Conservation (phyloP, 108 stramenopile species). For the Cyclotella distinguenda region DNA sequence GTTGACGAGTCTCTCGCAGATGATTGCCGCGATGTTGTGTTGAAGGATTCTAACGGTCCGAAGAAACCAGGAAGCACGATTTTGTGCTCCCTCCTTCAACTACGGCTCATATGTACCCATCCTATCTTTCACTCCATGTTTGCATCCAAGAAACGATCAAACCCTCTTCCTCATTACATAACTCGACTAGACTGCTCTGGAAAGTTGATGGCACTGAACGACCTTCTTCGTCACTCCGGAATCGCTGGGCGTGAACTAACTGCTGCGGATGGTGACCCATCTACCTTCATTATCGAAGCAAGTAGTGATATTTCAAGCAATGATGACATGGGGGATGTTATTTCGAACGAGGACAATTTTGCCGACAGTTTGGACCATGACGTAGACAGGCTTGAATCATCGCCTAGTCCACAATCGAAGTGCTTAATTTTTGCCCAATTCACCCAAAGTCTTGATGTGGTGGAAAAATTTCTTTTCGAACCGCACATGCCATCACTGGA, state of each 20-base stretch:
- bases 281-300: slow-evolving; percentile 51
- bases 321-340: slow-evolving; percentile 13
- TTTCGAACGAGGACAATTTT: background rate
- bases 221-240: slow-evolving; percentile 72
- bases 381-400: background rate
- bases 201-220: slow-evolving; percentile 77
- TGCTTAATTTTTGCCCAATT: slow-evolving; percentile 90
- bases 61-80: slow-evolving; percentile 48
- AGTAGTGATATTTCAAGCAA: slow-evolving; percentile 14
- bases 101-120: slow-evolving; percentile 87
- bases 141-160: slow-evolving; percentile 70
- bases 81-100: slow-evolving; percentile 70
- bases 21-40: slow-evolving; percentile 3
- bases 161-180: slow-evolving; percentile 30
- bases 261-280: slow-evolving; percentile 81
- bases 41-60: slow-evolving; percentile 1
- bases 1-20: slow-evolving; percentile 18
- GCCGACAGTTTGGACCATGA: background rate
- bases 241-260: slow-evolving; percentile 58
- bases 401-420: slow-evolving; percentile 36
- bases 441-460: slow-evolving; percentile 74
- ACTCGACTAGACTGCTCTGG: slow-evolving; percentile 70
- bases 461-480: slow-evolving; percentile 77
- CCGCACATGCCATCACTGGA: slow-evolving; percentile 67
- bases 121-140: slow-evolving; percentile 57